Base-by-base conservation (phyloP, 2,329 filamentous ascomycete species). In the Trichoderma endophyticum region DNA sequence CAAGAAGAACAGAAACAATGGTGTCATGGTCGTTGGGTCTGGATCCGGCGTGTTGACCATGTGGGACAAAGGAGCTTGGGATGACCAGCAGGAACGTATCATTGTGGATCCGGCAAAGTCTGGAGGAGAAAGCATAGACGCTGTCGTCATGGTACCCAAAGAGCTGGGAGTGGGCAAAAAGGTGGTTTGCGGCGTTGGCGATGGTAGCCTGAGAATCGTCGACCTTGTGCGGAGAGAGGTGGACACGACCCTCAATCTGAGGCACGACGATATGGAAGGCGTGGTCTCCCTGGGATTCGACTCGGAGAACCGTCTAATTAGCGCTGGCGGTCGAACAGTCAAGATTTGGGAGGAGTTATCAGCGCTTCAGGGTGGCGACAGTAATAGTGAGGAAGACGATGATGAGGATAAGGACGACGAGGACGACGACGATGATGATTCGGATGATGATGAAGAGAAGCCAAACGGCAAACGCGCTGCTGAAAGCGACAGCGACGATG, bases 41-140 rank as follows among this genome's bases (percentile, higher is more conserved):
- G 91, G 89, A 21, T 91, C 89, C 56, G 96, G 96, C 3, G 90
- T 98, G 1, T 81, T 98, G 74, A 98, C 95, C 5, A 84, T 98
- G 7, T 99, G 96, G 95, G 95, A 99, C 81, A 92, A 92, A 75
- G 95, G 95, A 1, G 90, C 93, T 1, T 98, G 96, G 95, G 95
- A 97, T 78, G 95, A 98, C 80, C 94, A 97, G 80, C 93, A 97
- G 76, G 94, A 97, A 82, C 89, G 94, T 67, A 92, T 98, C 77
- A 89, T 92, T 63, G 89, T 98, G 9, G 91, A 94, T 75, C 82
- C 85, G 11, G 87, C 86, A 21, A 86, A 83, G 75, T 83, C 81
- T 24, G 91, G 89, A 9, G 93, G 89, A 59, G 94, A 97, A 80
- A 93, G 92, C 73, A 83, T 98, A 56, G 95, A 98, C 78, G 88